A percentile compares a stretch with the other conserved stretches of the same genome.
Conservation (phyloP, 1,284 basidiomycete genomes). For the Schizopora paradoxa region DNA sequence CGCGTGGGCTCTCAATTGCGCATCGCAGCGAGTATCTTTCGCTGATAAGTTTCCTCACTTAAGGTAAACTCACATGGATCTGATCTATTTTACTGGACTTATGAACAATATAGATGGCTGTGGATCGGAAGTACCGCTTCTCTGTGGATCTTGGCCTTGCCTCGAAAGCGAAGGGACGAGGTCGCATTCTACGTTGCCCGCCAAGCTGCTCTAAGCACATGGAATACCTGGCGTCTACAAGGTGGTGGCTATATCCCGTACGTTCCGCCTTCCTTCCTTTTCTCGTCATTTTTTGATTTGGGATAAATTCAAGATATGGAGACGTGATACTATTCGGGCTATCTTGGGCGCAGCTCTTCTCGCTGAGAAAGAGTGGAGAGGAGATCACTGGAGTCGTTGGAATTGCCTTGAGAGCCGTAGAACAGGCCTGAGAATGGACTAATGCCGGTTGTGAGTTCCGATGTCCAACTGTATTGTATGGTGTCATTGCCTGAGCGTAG, state of each 20-base stretch:
- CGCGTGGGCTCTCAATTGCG: slow-evolving; percentile 17
- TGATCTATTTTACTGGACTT: neutral
- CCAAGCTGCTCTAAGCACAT: slow-evolving; percentile 13
- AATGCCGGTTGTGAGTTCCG: no score
- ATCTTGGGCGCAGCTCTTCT: slow-evolving; percentile 11
- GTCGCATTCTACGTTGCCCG: slow-evolving; percentile 18
- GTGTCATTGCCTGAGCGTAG: no score
- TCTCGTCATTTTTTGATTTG: neutral
- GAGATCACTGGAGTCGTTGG: slow-evolving; percentile 11
- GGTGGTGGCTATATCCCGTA: slow-evolving; percentile 11
- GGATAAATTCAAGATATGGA: slow-evolving; percentile 7
- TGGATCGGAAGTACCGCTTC: slow-evolving; percentile 14
- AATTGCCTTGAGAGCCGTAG: no score
- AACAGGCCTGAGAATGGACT: no score
- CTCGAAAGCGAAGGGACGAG: slow-evolving; percentile 12
- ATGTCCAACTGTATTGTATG: no score
- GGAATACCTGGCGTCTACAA: slow-evolving; percentile 9
- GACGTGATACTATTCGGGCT: slow-evolving; percentile 14
- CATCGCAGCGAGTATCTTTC: slow-evolving; percentile 14
- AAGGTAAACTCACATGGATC: slow-evolving; percentile 2
- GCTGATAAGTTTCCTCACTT: slow-evolving; percentile 2
- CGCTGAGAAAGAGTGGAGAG: slow-evolving; percentile 1
- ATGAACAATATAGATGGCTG: slow-evolving; percentile 15
- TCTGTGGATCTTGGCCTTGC: slow-evolving; percentile 17
- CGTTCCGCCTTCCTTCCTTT: neutral